Conservation (phyloP, 225 moss, liverwort and hornwort species). For the Sphagnum tenellum region DNA sequence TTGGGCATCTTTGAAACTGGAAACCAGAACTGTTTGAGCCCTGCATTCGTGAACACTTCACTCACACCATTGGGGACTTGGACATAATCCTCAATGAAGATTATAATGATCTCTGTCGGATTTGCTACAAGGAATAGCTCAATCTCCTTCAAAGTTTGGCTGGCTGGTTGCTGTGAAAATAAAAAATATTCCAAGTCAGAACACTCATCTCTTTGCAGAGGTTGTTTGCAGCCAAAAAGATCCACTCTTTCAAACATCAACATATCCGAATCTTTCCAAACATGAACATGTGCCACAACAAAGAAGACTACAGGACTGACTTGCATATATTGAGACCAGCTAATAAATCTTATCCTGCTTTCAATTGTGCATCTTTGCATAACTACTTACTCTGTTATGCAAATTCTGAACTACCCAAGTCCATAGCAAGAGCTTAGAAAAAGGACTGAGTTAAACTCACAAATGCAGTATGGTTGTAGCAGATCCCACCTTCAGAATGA, state of each 20-base stretch:
- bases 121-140: constrained; percentile 55
- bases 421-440: too few species aligned
- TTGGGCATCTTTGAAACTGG: constrained; percentile 51
- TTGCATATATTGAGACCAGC: too few species aligned
- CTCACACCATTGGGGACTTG: constrained; percentile 36
- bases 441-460: constrained; percentile 31
- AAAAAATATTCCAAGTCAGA: neutral
- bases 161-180: constrained; percentile 22
- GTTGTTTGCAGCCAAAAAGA: too few species aligned
- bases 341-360: too few species aligned
- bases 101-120: constrained; percentile 65
- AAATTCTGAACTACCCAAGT: too few species aligned
- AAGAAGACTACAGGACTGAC: too few species aligned
- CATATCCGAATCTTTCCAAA: too few species aligned
- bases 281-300: too few species aligned
- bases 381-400: too few species aligned
- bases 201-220: too few species aligned
- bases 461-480: constrained; percentile 70
- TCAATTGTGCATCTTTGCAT: too few species aligned
- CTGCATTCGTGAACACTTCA: constrained; percentile 41
- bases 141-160: constrained; percentile 30
- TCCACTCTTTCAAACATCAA: too few species aligned
- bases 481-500: constrained; percentile 58
- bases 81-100: constrained; percentile 89
- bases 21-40: constrained; percentile 60